Evolutionary conservation across 108 stramenopile genomes (phyloP).

Genomic region (Mayamaea pseudoterrestris): DNA sequence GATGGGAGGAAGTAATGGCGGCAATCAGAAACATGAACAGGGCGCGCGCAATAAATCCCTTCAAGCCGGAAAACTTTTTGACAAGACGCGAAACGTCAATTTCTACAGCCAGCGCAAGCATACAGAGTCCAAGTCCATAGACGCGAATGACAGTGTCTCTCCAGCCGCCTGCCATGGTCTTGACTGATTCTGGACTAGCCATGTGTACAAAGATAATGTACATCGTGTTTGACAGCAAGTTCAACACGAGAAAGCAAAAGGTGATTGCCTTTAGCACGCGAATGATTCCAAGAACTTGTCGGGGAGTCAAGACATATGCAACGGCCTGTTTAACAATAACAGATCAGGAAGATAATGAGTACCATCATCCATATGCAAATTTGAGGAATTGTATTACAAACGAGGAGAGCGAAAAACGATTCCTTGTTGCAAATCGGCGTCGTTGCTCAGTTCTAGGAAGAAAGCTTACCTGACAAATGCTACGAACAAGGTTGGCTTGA

Average conservation of each 20-base stretch:
- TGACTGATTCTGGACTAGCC: conserved; percentile 15
- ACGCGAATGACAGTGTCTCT: conserved; percentile 53
- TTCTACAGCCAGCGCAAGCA: conserved; percentile 49
- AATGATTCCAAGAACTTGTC: conserved; percentile 47
- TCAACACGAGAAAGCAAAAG: conserved; percentile 47
- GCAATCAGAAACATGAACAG: conserved; percentile 54
- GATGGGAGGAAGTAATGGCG: conserved; percentile 40
- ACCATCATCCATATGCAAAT: too few relatives aligned
- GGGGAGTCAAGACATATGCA: conserved; percentile 29
- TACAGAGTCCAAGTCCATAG: conserved; percentile 37
- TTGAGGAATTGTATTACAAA: too few relatives aligned
- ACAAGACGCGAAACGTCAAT: conserved; percentile 28
- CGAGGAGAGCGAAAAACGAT: too few relatives aligned
- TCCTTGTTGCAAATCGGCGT: too few relatives aligned
- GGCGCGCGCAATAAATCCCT: conserved; percentile 50
- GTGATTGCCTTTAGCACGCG: conserved; percentile 60
- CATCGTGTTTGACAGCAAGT: conserved; percentile 39
- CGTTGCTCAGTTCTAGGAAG: too few relatives aligned
- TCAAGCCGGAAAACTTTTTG: conserved; percentile 44
- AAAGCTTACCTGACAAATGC: too few relatives aligned
- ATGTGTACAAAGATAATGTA: conserved; percentile 60
- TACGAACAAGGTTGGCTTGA: conserved; percentile 14
- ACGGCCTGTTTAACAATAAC: too few relatives aligned
- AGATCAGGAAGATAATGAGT: too few relatives aligned
- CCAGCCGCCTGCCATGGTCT: conserved; percentile 36